phyloP scores from a whole-genome alignment of 148 eudicot genomes.

The Diospyros kaki region DNA sequence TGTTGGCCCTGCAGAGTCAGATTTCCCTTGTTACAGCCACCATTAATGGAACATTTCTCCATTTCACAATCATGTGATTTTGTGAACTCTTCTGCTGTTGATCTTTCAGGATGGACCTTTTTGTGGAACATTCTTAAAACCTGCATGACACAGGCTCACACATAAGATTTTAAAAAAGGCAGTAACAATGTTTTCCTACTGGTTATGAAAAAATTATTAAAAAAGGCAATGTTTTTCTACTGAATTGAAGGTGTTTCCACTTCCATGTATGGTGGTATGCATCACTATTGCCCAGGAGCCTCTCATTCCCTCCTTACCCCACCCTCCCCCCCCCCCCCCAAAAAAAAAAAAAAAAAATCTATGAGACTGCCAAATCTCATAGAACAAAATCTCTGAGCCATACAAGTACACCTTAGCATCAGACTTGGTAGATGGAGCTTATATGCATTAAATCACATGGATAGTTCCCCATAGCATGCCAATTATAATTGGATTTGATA shows the following conservation, averaged over 20 bases:
- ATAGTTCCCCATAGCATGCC: neutral
- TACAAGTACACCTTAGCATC: neutral
- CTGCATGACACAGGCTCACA: slow-evolving; percentile 16
- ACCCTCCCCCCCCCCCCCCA: too few species aligned
- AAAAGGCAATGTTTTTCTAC: neutral
- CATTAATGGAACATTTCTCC: slow-evolving; percentile 12
- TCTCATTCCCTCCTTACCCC: neutral
- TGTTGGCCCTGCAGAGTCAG: slow-evolving; percentile 14
- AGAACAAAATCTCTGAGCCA: neutral
- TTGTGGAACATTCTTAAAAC: slow-evolving; percentile 33
- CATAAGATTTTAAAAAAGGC: neutral
- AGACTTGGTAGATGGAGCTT: neutral
- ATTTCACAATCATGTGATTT: slow-evolving; percentile 15
- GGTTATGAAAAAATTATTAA: too few species aligned
- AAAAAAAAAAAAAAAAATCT: neutral
- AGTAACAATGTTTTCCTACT: too few species aligned
- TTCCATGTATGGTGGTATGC: neutral
- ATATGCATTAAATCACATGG: neutral
- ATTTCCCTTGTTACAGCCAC: slow-evolving; percentile 11
- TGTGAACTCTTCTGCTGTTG: slow-evolving; percentile 20
- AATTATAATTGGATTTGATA: neutral
- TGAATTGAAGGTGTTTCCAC: neutral
- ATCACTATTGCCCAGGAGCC: neutral
- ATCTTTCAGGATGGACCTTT: slow-evolving; percentile 50
- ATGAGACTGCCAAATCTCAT: neutral